A percentile compares a stretch with the other conserved stretches of the same genome.
Conservation (phyloP, 2,329 filamentous ascomycete genomes). For the Beauveria sp. region DNA sequence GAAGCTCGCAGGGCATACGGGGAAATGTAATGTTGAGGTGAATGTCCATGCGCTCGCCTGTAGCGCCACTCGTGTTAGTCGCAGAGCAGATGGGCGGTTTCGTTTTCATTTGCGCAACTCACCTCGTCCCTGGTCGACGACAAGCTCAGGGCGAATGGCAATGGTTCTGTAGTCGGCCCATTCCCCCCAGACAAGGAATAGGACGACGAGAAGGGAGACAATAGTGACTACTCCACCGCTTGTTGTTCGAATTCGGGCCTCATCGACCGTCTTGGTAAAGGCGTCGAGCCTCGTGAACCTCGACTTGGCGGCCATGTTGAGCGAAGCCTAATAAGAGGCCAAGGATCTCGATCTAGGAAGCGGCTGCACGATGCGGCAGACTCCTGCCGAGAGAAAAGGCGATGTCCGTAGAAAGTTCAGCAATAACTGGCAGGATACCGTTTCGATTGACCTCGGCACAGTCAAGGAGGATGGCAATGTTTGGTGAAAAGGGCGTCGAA, state of each 20-base stretch:
- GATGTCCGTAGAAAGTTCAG: background rate
- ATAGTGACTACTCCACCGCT: conserved; percentile 95
- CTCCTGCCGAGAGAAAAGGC: background rate
- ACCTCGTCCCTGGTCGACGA: conserved; percentile 96
- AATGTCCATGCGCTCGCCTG: conserved; percentile 97
- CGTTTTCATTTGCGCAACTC: conserved; percentile 20
- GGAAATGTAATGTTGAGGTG: conserved; percentile 97
- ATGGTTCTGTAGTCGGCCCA: conserved; percentile 89
- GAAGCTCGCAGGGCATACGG: conserved; percentile 83
- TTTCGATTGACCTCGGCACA: conserved; percentile 14
- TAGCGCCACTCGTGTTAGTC: conserved; percentile 19
- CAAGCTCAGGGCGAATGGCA: conserved; percentile 79
- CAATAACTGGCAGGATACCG: background rate
- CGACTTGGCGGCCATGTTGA: conserved; percentile 75
- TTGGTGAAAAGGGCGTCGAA: background rate
- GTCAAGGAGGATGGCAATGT: conserved; percentile 13
- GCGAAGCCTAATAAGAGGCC: conserved; percentile 8
- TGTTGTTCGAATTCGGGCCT: conserved; percentile 91
- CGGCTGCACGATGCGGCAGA: background rate
- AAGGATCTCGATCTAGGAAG: background rate
- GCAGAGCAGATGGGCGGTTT: background rate
- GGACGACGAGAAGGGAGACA: conserved; percentile 75
- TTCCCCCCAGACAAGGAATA: conserved; percentile 90
- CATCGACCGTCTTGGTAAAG: conserved; percentile 98
- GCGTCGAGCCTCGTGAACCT: conserved; percentile 95